These are phyloP conservation scores for Mycena haematopus DNA, from an alignment of 768 basidiomycete species.

Conservation along the genomic window DNA sequence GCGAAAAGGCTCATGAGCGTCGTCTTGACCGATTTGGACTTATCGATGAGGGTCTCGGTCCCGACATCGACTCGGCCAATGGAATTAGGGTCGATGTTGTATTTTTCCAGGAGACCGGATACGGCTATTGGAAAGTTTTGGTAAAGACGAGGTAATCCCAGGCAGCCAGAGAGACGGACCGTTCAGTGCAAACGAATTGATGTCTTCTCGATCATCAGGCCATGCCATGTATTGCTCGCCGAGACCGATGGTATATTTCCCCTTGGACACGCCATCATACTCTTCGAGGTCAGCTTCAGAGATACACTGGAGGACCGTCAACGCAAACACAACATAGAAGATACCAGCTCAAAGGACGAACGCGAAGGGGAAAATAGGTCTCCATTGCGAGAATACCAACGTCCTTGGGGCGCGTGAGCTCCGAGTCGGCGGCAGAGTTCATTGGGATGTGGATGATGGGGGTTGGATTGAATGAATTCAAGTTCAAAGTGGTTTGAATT, in stretches of 20 bases:
- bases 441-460: not conserved
- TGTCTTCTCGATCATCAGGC: slow-evolving; percentile 98
- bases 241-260: slow-evolving; percentile 99
- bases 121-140: slow-evolving; percentile 62
- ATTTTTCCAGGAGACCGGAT: slow-evolving; percentile 87
- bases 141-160: slow-evolving; percentile 1
- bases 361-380: slow-evolving; percentile 92
- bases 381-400: slow-evolving; percentile 95
- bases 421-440: not conserved
- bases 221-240: slow-evolving; percentile 98
- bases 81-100: slow-evolving; percentile 92
- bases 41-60: slow-evolving; percentile 99
- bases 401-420: slow-evolving; percentile 58
- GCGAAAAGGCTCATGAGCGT: slow-evolving; percentile 98
- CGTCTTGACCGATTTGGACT: slow-evolving; percentile 98
- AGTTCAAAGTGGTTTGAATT: no score
- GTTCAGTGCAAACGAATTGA: slow-evolving; percentile 96
- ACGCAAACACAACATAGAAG: slow-evolving; percentile 7
- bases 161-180: slow-evolving; percentile 53
- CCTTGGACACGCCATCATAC: slow-evolving; percentile 91
- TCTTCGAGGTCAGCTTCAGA: slow-evolving; percentile 93
- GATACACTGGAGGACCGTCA: slow-evolving; percentile 69
- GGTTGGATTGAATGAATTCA: not conserved
- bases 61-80: slow-evolving; percentile 98
- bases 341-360: slow-evolving; percentile 47